Evolutionary conservation across 2,329 filamentous ascomycete species (phyloP).

Genomic region (Claviceps sorghi): DNA sequence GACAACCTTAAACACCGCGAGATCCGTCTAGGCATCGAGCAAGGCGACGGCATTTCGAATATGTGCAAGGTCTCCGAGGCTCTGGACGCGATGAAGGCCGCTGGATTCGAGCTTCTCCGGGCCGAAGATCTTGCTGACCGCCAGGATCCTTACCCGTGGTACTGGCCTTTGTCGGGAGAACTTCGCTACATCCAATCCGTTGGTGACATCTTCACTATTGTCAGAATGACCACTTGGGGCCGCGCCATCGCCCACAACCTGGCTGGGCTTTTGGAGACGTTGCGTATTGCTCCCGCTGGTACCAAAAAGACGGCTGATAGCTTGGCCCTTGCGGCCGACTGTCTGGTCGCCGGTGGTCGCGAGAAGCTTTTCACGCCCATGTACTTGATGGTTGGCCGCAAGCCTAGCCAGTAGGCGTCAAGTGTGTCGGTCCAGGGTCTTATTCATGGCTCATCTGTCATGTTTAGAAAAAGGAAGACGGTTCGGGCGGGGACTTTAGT

Average conservation of each 20-base stretch:
- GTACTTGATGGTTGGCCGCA: slow-evolving; percentile 92
- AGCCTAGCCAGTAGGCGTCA: slow-evolving; percentile 36
- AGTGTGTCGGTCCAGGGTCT: not conserved
- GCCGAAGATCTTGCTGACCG: slow-evolving; percentile 77
- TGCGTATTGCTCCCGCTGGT: slow-evolving; percentile 63
- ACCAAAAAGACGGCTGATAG: slow-evolving; percentile 94
- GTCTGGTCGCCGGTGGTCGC: slow-evolving; percentile 70
- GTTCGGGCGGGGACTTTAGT: not conserved
- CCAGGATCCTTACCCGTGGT: slow-evolving; percentile 71
- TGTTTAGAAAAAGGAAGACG: not conserved
- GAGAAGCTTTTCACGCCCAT: slow-evolving; percentile 96
- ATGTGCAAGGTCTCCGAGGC: slow-evolving; percentile 84
- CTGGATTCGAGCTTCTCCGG: slow-evolving; percentile 71
- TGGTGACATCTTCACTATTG: slow-evolving; percentile 67
- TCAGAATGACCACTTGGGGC: slow-evolving; percentile 78
- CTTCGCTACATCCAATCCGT: slow-evolving; percentile 69
- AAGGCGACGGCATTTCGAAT: slow-evolving; percentile 92
- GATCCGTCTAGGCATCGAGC: slow-evolving; percentile 88
- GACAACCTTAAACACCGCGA: slow-evolving; percentile 72
- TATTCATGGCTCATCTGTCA: not conserved
- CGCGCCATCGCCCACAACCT: slow-evolving; percentile 62
- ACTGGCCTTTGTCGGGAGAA: slow-evolving; percentile 79
- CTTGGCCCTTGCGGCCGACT: slow-evolving; percentile 67
- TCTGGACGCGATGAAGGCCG: slow-evolving; percentile 66
- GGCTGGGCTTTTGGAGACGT: slow-evolving; percentile 59